Conservation (phyloP, 1,139 yeast species). For the Chernovozyma aurita region DNA sequence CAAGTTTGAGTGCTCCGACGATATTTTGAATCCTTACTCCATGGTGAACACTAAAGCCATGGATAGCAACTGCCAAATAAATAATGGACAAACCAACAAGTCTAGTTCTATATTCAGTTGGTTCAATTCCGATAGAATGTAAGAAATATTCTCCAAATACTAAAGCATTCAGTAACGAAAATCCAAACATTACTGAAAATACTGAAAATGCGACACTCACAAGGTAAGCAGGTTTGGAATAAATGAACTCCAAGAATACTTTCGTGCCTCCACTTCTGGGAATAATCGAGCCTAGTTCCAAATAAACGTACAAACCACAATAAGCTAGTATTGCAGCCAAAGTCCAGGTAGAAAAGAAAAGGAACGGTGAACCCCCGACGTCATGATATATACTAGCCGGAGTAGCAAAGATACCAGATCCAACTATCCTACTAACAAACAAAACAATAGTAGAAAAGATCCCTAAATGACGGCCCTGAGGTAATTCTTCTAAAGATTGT, state of each 20-base stretch:
- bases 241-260: slow-evolving; percentile 63
- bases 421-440: slow-evolving; percentile 66
- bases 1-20: slow-evolving; percentile 51
- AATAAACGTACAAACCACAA: slow-evolving; percentile 60
- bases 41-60: slow-evolving; percentile 49
- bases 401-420: slow-evolving; percentile 73
- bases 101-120: slow-evolving; percentile 37
- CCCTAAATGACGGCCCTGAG: slow-evolving; percentile 74
- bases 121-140: slow-evolving; percentile 41
- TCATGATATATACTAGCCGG: slow-evolving; percentile 64
- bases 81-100: slow-evolving; percentile 42
- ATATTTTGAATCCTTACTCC: slow-evolving; percentile 55
- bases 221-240: slow-evolving; percentile 54
- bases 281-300: slow-evolving; percentile 65
- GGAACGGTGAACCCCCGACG: slow-evolving; percentile 60
- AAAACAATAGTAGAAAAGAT: slow-evolving; percentile 59
- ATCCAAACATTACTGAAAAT: slow-evolving; percentile 59
- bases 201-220: slow-evolving; percentile 56
- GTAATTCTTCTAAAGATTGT: slow-evolving; percentile 49
- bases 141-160: slow-evolving; percentile 68
- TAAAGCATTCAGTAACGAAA: slow-evolving; percentile 59
- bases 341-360: slow-evolving; percentile 60
- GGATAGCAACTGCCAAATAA: slow-evolving; percentile 40
- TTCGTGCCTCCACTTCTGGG: slow-evolving; percentile 77
- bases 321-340: slow-evolving; percentile 58